Base-by-base conservation (phyloP, 176 grass and related monocot species). In the Zea luxurians region DNA sequence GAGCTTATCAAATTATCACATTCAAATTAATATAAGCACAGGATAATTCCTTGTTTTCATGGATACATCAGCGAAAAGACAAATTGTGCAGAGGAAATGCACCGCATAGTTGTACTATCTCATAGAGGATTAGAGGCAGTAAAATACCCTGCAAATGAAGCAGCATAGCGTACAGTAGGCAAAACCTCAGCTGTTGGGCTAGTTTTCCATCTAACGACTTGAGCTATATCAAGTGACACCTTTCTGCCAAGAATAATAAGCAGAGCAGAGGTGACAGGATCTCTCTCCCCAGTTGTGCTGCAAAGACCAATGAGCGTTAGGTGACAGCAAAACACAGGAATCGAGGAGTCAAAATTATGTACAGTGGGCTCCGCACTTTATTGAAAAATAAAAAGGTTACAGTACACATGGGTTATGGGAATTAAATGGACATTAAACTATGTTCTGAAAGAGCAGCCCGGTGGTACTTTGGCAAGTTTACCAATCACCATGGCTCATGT, bases 131-230 rank as follows among this genome's bases (percentile, higher is more conserved):
- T 16, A 83, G 6, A 78, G 45, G 52, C 16, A 74, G 60, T 71
- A 84, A 38, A 71, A 73, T 86, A 97, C 95, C 95, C 94, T 74
- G 89, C 89, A 92, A 94, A 97, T 75, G 95, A 97, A 79, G 95
- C 95, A 10, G 91, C 91, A 81, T 92, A 97, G 70, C 15, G 85
- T 82, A 94, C 80, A 38, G 87, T 89, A 78, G 95, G 95, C 57
- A 86, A 84, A 60, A 90, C 78, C 66, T 75, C 82, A 64, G 82
- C 80, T 60, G 85, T 87, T 92, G 89, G 87, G 38, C 77, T 97
- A 82, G 80, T 88, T 83, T 92, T 97, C 95, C 95, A 97, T 82
- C 91, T 86, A 53, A 94, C 91, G 20, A 97, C 95, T 83, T 90
- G 95, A 83, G 95, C 95, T 88, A 97, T 85, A 86, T 97, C 95